phyloP scores from a whole-genome alignment of 305 asterid species.

The Coffea humblotiana region DNA sequence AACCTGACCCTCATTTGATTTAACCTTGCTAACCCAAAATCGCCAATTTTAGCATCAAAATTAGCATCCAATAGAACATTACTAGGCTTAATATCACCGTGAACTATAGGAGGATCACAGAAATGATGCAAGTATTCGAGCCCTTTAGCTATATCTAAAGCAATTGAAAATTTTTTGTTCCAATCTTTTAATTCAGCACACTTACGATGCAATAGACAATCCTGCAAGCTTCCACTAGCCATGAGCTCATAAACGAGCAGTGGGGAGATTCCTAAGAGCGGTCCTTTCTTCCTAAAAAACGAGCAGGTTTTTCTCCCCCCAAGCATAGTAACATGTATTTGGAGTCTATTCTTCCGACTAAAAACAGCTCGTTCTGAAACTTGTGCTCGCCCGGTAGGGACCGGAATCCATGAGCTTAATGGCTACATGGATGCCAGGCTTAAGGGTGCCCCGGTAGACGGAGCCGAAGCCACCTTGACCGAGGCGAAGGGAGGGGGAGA shows the following conservation, averaged over 20 bases:
- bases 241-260: slow-evolving; percentile 81
- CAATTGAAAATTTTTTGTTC: slow-evolving; percentile 64
- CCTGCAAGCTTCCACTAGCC: slow-evolving; percentile 92
- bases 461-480: slow-evolving; percentile 98
- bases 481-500: slow-evolving; percentile 70
- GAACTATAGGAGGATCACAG: slow-evolving; percentile 88
- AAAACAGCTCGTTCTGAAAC: slow-evolving; percentile 85
- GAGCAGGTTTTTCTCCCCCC: no score
- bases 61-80: slow-evolving; percentile 63
- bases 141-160: slow-evolving; percentile 82
- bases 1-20: slow-evolving; percentile 54
- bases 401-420: slow-evolving; percentile 94
- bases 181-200: slow-evolving; percentile 67
- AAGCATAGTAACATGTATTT: no score
- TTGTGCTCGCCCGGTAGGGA: slow-evolving; percentile 97
- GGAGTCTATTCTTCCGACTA: slow-evolving; percentile 74
- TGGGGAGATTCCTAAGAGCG: no score
- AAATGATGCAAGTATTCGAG: slow-evolving; percentile 82
- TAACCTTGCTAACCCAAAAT: slow-evolving; percentile 90
- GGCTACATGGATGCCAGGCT: slow-evolving; percentile 45
- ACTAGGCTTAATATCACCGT: slow-evolving; percentile 96
- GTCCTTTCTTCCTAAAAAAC: no score
- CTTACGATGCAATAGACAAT: slow-evolving; percentile 78
- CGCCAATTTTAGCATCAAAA: slow-evolving; percentile 79
- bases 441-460: slow-evolving; percentile 70